Percentiles rank a stretch among this genome's conserved stretches.
Evolutionary conservation across 2,329 filamentous ascomycete genomes (phyloP).

Genomic region (Escovopsis sp.): DNA sequence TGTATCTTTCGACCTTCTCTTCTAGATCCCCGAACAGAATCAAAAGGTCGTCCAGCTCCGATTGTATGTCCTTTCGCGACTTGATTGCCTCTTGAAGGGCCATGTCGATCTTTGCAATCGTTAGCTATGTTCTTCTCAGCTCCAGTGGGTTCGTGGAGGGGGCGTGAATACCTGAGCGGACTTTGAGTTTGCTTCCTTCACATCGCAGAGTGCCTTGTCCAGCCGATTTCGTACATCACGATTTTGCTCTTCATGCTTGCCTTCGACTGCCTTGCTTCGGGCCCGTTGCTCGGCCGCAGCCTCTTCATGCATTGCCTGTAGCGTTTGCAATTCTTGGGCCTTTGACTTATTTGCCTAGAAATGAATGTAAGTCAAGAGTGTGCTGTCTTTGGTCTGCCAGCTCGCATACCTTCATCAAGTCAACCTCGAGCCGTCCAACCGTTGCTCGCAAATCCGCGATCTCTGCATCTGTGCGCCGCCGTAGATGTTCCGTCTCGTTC

Average conservation of each 20-base stretch:
- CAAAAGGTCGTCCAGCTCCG: conserved; percentile 65
- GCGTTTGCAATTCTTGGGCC: conserved; percentile 42
- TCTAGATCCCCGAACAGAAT: conserved; percentile 72
- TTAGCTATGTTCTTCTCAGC: not conserved
- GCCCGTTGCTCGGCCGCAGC: conserved; percentile 23
- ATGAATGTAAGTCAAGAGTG: not conserved
- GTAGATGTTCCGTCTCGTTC: conserved; percentile 33
- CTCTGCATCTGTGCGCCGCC: conserved; percentile 41
- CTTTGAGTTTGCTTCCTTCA: conserved; percentile 12
- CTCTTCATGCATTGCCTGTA: conserved; percentile 24
- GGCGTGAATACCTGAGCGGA: conserved; percentile 12
- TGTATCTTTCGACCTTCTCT: conserved; percentile 61
- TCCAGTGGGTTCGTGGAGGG: not conserved
- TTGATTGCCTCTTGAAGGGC: conserved; percentile 34
- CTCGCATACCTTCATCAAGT: conserved; percentile 39
- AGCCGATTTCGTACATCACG: conserved; percentile 15
- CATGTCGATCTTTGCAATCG: conserved; percentile 15
- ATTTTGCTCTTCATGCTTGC: conserved; percentile 9
- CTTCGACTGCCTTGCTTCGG: conserved; percentile 12
- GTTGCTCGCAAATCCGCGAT: conserved; percentile 46
- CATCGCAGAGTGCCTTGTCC: conserved; percentile 8
- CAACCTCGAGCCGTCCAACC: conserved; percentile 46
- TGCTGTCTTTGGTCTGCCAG: not conserved
- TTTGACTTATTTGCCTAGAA: conserved; percentile 43
- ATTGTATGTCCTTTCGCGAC: conserved; percentile 48